These are phyloP conservation scores for Leavenworthia alabamica DNA, from an alignment of 345 rosid species.

Conservation along the genomic window DNA sequence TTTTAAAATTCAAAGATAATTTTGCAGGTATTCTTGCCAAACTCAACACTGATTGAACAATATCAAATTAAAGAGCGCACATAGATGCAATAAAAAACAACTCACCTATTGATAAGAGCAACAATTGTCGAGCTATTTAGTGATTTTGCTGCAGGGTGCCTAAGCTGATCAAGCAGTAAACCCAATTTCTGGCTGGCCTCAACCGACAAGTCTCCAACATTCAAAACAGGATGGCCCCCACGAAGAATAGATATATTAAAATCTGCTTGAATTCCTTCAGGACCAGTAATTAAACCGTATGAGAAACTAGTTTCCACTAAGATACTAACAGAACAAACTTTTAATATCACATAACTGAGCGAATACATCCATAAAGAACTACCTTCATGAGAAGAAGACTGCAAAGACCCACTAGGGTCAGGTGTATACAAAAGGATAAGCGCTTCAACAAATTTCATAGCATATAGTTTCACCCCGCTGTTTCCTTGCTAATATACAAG, in stretches of 20 bases:
- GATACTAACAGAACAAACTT: background rate
- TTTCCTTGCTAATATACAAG: conserved; percentile 57
- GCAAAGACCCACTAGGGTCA: conserved; percentile 56
- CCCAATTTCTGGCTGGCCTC: conserved; percentile 83
- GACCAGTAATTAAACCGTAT: conserved; percentile 20
- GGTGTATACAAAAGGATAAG: conserved; percentile 84
- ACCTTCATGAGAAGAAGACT: conserved; percentile 66
- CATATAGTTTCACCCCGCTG: conserved; percentile 66
- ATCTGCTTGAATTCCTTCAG: conserved; percentile 47
- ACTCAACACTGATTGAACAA: background rate
- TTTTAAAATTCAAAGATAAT: background rate
- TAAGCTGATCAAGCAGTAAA: conserved; percentile 87
- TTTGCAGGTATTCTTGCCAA: background rate
- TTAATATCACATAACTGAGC: background rate
- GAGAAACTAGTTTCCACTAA: conserved; percentile 13
- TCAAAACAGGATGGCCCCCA: conserved; percentile 79
- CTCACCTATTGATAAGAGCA: conserved; percentile 72
- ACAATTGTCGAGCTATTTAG: conserved; percentile 55
- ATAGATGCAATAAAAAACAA: conserved; percentile 7
- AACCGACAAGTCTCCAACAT: conserved; percentile 75
- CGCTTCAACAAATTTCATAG: conserved; percentile 84
- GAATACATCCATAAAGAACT: conserved; percentile 10
- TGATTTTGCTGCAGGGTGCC: conserved; percentile 73
- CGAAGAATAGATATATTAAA: conserved; percentile 84
- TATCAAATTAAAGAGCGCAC: background rate